A percentile compares a stretch with the other conserved stretches of the same genome.
Evolutionary conservation across 768 basidiomycete genomes (phyloP).

Genomic region (Boletus sp.): DNA sequence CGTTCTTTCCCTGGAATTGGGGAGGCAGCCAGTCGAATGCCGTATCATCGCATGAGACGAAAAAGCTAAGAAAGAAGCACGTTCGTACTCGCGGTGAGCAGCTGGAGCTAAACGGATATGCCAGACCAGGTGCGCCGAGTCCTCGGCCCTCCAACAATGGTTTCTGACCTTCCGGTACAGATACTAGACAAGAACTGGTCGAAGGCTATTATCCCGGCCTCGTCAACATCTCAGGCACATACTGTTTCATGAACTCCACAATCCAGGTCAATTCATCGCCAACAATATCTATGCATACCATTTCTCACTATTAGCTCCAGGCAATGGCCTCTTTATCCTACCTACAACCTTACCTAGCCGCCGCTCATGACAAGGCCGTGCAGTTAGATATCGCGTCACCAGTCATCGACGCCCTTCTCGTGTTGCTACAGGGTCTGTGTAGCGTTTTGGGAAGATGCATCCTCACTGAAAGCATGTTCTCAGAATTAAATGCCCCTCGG

Average conservation of each 20-base stretch:
- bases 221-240: slow-evolving; percentile 93
- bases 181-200: slow-evolving; percentile 21
- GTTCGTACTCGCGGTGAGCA: slow-evolving; percentile 58
- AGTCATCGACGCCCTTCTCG: slow-evolving; percentile 76
- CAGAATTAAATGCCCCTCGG: slow-evolving; percentile 66
- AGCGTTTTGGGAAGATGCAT: not conserved
- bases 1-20: slow-evolving; percentile 66
- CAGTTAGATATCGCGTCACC: slow-evolving; percentile 81
- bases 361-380: slow-evolving; percentile 74
- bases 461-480: slow-evolving; percentile 1
- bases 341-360: slow-evolving; percentile 76
- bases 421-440: slow-evolving; percentile 63
- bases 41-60: slow-evolving; percentile 33
- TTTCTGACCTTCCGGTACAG: slow-evolving; percentile 13
- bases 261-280: slow-evolving; percentile 59
- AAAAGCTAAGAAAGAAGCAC: slow-evolving; percentile 49
- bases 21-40: slow-evolving; percentile 29
- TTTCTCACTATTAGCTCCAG: slow-evolving; percentile 40
- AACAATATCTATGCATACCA: not conserved
- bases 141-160: not conserved
- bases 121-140: slow-evolving; percentile 27
- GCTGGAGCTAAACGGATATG: slow-evolving; percentile 41
- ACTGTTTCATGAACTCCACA: slow-evolving; percentile 98
- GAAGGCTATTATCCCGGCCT: slow-evolving; percentile 80
- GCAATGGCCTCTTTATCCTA: slow-evolving; percentile 86